Percentiles rank a stretch among this genome's conserved stretches.
Conservation (phyloP, 1,284 basidiomycete genomes). For the Cryptococcus neoformans region DNA sequence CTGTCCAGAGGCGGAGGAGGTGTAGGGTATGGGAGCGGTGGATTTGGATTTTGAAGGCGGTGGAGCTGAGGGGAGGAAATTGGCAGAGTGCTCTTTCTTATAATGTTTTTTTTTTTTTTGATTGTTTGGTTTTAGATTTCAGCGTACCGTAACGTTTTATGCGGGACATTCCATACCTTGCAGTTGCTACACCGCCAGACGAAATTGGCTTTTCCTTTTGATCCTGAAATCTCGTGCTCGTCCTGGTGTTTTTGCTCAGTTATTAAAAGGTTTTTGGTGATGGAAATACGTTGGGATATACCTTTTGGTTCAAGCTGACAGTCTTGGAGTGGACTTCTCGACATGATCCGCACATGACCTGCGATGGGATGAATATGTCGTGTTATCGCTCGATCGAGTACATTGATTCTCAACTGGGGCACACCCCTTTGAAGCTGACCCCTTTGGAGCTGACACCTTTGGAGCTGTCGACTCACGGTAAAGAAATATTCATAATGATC, state of each 20-base stretch:
- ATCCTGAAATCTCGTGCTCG: slow-evolving; percentile 46
- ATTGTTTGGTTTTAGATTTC: too few species aligned
- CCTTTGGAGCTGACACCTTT: not conserved
- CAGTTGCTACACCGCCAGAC: slow-evolving; percentile 48
- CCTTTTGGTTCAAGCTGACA: slow-evolving; percentile 43
- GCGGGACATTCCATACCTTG: too few species aligned
- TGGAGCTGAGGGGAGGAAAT: slow-evolving; percentile 33
- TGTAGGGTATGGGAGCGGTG: slow-evolving; percentile 33
- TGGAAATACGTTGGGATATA: slow-evolving; percentile 3
- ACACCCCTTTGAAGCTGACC: not conserved
- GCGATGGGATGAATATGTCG: not conserved
- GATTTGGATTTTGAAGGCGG: slow-evolving; percentile 31
- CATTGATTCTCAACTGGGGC: not conserved
- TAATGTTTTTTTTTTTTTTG: too few species aligned
- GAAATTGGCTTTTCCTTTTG: slow-evolving; percentile 46
- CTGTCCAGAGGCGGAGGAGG: slow-evolving; percentile 6
- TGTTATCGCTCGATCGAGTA: not conserved
- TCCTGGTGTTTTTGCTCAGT: slow-evolving; percentile 20
- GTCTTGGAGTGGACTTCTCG: slow-evolving; percentile 46
- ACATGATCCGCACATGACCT: slow-evolving; percentile 46
- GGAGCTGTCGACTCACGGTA: slow-evolving; percentile 40
- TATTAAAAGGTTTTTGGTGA: not conserved
- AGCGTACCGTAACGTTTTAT: too few species aligned
- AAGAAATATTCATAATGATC: slow-evolving; percentile 47
- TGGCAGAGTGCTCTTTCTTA: slow-evolving; percentile 50